A percentile compares a stretch with the other conserved stretches of the same genome.
Evolutionary conservation across 106 monocot species (phyloP).

Genomic region (Acorus calamus): DNA sequence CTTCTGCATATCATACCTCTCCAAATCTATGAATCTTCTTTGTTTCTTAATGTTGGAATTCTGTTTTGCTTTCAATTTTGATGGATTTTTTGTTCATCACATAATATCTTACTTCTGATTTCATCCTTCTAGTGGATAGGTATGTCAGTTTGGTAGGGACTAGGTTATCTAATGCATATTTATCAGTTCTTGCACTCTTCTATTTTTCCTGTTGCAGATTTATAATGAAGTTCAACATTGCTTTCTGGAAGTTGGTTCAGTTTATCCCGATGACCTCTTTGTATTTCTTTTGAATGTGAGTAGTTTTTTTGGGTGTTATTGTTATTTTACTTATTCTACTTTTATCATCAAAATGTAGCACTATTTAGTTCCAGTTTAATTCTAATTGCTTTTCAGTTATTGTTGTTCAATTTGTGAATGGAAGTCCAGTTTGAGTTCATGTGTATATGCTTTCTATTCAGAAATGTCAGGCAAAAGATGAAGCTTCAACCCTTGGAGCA

Average conservation of each 20-base stretch:
- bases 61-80: too few relatives aligned
- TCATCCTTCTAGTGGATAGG: too few relatives aligned
- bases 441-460: slow-evolving; percentile 20
- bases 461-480: slow-evolving; percentile 87
- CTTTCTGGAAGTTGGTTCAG: slow-evolving; percentile 85
- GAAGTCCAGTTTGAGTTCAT: too few relatives aligned
- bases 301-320: slow-evolving; percentile 8
- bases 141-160: too few relatives aligned
- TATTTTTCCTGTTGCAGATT: slow-evolving; percentile 28
- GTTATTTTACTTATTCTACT: not conserved
- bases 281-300: slow-evolving; percentile 80
- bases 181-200: not conserved
- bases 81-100: too few relatives aligned
- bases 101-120: too few relatives aligned
- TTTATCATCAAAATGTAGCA: not conserved
- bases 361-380: too few relatives aligned
- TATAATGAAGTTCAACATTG: slow-evolving; percentile 97
- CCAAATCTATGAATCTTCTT: too few relatives aligned
- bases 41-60: too few relatives aligned
- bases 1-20: too few relatives aligned
- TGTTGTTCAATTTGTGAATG: not conserved
- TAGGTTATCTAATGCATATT: not conserved
- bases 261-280: slow-evolving; percentile 77
- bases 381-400: too few relatives aligned
- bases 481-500: slow-evolving; percentile 57